Evolutionary conservation across 352 stramenopile species (phyloP).

Genomic region (Pythium biforme): DNA sequence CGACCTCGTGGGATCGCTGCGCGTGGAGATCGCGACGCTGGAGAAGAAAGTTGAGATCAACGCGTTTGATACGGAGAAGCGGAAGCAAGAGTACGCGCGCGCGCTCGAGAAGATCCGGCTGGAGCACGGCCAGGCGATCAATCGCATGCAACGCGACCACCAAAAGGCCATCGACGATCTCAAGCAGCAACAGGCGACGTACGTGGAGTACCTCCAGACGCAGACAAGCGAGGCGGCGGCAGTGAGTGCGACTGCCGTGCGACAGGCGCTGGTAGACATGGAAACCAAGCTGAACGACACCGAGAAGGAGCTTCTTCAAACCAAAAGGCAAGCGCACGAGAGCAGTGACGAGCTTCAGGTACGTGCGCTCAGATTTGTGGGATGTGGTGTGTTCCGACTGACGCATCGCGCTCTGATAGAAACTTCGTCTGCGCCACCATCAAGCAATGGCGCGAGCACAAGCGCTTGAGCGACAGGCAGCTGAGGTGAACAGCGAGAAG

Average conservation of each 20-base stretch:
- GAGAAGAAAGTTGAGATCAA: constrained; percentile 43
- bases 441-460: constrained; percentile 18
- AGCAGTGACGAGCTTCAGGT: constrained; percentile 45
- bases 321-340: constrained; percentile 39
- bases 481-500: constrained; percentile 25
- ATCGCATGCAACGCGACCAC: constrained; percentile 47
- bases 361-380: background rate
- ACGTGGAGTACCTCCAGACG: constrained; percentile 50
- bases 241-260: constrained; percentile 26
- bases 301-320: constrained; percentile 36
- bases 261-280: constrained; percentile 29
- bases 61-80: constrained; percentile 27
- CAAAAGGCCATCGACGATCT: constrained; percentile 41
- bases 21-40: constrained; percentile 33
- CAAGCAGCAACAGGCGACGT: constrained; percentile 38
- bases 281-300: constrained; percentile 38
- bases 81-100: constrained; percentile 46
- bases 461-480: constrained; percentile 25
- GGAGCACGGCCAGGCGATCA: constrained; percentile 39
- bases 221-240: constrained; percentile 34
- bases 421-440: constrained; percentile 11
- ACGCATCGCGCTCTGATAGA: background rate
- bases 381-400: background rate
- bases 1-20: constrained; percentile 35
- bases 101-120: constrained; percentile 47